Evolutionary conservation across 1,284 basidiomycete genomes (phyloP), one percentile per base, ranked within the genome.

Genomic region (Abortiporus biennis): DNA sequence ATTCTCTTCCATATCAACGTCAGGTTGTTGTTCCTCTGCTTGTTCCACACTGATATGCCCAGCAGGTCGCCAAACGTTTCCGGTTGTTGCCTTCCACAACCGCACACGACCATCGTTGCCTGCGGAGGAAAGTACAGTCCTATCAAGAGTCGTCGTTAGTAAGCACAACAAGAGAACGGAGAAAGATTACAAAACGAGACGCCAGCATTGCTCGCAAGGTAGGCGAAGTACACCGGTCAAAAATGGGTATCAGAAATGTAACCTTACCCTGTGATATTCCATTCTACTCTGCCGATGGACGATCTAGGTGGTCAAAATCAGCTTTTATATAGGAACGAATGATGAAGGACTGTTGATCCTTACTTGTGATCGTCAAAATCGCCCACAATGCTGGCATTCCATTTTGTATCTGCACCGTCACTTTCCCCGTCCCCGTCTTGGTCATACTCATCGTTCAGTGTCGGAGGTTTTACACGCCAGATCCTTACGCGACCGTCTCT

Each of bases 21-120:
- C 67, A 9, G 54, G 59, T 27, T 72, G 73, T 34, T 65, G 63
- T 47, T 84, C 79, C 45, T 81, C 78, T 4, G 71, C 67, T 49
- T 87, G 80, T 54, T 88, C 85, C 32, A 88, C 82, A 34, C 81
- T 81, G 42, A 89, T 77, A 46, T 80, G 80, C 4, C 87, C 87
- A 21, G 85, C 85, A 3, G 83, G 70, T 47, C 83, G 66, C 86
- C 86, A 90, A 12, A 86, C 79, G 42, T 71, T 82, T 6, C 80
- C 81, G 12, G 72, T 72, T 0, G 80, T 82, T 12, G 85, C 84
- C 62, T 95, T 95, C 87, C 92, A 96, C 27, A 96, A 63, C 16
- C 91, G 72, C 23, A 96, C 78, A 12, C 85, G 76, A 0, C 92
- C 93, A 48, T 96, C 93, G 50, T 93, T 92, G 3, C 91, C 91